Conservation (phyloP, 2,329 filamentous ascomycete species). For the Nemania sp. region DNA sequence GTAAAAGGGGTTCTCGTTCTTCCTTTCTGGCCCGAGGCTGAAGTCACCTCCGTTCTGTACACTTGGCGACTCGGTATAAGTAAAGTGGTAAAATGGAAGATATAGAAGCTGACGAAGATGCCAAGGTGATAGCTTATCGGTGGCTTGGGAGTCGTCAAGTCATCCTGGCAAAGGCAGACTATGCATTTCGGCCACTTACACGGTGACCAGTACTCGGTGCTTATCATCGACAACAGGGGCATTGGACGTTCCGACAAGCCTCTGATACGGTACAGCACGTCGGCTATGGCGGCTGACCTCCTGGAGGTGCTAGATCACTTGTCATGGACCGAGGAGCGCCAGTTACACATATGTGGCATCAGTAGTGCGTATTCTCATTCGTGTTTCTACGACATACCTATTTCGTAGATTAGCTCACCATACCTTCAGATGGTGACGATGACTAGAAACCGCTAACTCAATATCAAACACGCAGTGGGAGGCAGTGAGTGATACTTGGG, state of each 20-base stretch:
- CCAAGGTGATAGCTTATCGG: slow-evolving; percentile 73
- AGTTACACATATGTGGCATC: slow-evolving; percentile 78
- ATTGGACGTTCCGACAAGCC: slow-evolving; percentile 86
- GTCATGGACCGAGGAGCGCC: slow-evolving; percentile 69
- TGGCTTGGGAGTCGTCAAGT: slow-evolving; percentile 77
- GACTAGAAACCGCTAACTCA: slow-evolving; percentile 20
- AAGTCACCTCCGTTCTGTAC: background rate
- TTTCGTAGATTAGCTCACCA: too few relatives aligned
- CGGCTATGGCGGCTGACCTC: slow-evolving; percentile 84
- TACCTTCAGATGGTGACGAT: slow-evolving; percentile 55
- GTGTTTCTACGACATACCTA: too few relatives aligned
- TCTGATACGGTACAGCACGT: slow-evolving; percentile 80
- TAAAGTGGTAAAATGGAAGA: background rate
- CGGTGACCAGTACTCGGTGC: slow-evolving; percentile 74
- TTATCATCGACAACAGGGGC: slow-evolving; percentile 87
- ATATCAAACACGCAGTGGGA: slow-evolving; percentile 30
- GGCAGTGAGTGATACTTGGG: slow-evolving; percentile 35
- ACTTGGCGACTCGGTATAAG: background rate
- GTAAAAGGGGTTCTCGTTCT: background rate
- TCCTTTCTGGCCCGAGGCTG: background rate
- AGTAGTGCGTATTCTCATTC: slow-evolving; percentile 58
- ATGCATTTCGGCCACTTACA: slow-evolving; percentile 82
- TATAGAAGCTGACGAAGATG: slow-evolving; percentile 17
- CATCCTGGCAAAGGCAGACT: slow-evolving; percentile 85
- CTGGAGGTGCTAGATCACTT: slow-evolving; percentile 74